Evolutionary conservation across 805 yeast species (phyloP).

Genomic region (Blastobotrys mokoenaii): DNA sequence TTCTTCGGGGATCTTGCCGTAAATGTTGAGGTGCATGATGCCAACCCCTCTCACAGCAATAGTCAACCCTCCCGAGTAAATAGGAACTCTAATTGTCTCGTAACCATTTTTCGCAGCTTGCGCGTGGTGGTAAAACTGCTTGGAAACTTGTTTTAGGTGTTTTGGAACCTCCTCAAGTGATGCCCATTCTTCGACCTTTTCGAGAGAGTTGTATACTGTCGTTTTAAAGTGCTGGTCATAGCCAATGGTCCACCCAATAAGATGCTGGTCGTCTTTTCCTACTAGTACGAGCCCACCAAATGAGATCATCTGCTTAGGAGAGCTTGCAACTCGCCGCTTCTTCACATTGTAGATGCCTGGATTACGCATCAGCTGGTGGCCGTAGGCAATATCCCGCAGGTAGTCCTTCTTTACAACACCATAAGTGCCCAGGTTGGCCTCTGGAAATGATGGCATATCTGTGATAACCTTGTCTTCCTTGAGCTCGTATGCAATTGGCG

Average conservation of each 20-base stretch:
- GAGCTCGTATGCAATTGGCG: constrained; percentile 34
- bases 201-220: constrained; percentile 18
- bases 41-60: constrained; percentile 29
- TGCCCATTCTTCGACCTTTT: constrained; percentile 13
- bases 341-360: constrained; percentile 17
- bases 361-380: constrained; percentile 17
- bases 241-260: constrained; percentile 25
- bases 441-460: constrained; percentile 29
- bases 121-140: background rate
- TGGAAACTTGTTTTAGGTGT: background rate
- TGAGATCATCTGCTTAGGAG: constrained; percentile 27
- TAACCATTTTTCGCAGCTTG: background rate
- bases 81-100: background rate
- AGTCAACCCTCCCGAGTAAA: constrained; percentile 14
- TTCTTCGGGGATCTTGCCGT: constrained; percentile 24
- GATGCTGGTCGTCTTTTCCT: constrained; percentile 16
- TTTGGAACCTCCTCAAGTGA: background rate
- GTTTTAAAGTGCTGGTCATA: constrained; percentile 19
- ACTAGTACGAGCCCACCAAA: constrained; percentile 29
- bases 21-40: constrained; percentile 22
- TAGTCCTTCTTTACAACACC: constrained; percentile 12
- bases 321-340: constrained; percentile 19
- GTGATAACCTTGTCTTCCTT: constrained; percentile 22
- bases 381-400: constrained; percentile 19
- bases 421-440: constrained; percentile 20